A percentile compares a stretch with the other conserved stretches of the same genome.
Conservation (phyloP, 345 rosid genomes). For the Euphorbia peplus region DNA sequence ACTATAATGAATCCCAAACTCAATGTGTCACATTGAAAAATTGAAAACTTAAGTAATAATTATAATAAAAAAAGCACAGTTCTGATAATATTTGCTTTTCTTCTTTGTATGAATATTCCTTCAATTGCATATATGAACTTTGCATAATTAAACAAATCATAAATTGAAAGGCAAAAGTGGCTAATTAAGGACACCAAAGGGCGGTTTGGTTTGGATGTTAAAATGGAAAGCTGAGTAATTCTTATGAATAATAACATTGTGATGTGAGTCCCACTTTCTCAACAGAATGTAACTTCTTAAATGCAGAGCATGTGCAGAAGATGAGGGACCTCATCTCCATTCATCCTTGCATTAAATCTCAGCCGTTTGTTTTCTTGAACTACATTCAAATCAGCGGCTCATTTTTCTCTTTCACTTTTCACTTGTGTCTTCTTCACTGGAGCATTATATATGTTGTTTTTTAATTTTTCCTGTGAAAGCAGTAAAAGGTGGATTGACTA, state of each 20-base stretch:
- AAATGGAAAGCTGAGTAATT: slow-evolving; percentile 5
- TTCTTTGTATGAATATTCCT: too few relatives aligned
- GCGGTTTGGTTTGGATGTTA: neutral
- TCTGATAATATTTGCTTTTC: too few relatives aligned
- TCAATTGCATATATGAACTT: too few relatives aligned
- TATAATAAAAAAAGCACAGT: too few relatives aligned
- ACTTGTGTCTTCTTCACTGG: slow-evolving; percentile 10
- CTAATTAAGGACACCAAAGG: neutral
- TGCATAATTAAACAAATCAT: neutral
- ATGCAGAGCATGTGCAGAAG: slow-evolving; percentile 45
- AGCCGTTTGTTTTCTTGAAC: slow-evolving; percentile 8
- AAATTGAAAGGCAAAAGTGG: neutral
- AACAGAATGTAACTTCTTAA: slow-evolving; percentile 18
- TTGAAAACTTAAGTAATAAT: too few relatives aligned
- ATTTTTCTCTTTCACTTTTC: slow-evolving; percentile 2
- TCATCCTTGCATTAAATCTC: neutral
- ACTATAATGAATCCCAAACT: too few relatives aligned
- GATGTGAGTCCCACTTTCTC: slow-evolving; percentile 17
- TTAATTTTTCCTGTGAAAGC: too few relatives aligned
- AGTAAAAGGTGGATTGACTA: neutral
- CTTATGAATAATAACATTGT: too few relatives aligned
- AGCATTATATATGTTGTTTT: too few relatives aligned
- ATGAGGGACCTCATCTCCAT: slow-evolving; percentile 21
- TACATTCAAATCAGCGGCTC: neutral
- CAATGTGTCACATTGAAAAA: too few relatives aligned